Evolutionary conservation across 345 rosid species (phyloP), one percentile per base, ranked within the genome.

Genomic region (thale cress (Arabidopsis thaliana)): DNA sequence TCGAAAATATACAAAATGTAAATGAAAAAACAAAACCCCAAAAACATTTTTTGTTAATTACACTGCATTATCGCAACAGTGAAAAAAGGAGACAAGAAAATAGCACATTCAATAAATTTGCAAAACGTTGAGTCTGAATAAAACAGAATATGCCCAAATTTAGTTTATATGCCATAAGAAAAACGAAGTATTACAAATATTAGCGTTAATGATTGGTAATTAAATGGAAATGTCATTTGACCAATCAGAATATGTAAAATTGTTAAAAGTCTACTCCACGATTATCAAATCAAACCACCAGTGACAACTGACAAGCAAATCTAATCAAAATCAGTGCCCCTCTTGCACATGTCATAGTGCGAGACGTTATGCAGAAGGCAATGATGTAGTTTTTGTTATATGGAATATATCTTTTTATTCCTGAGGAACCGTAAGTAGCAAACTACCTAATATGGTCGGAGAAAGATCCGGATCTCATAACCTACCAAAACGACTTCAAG

Each of bases 401-500:
- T 3, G 32, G 34, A 22, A 12, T 22, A 36, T 30, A 0, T 6
- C 3, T n/a, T 53, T 38, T 4, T 12, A 8, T 36, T 12, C 20
- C 7, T 2, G 13, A 36, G 46, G 59, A 66, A 8, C 6, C 62
- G 30, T n/a, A 53, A 53, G 20, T n/a, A 55, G 51, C 62, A 68
- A 68, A 68, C 52, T 3, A 30, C 63, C 30, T 28, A 41, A 28
- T 28, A 8, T 68, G 36, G n/a, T 8, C 33, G 41, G 75, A 69
- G 65, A 50, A 77, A 70, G 80, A 83, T 79, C 82, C 61, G 71
- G 84, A 79, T 85, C 87, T 61, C 36, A 60, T 75, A 67, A 38
- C 74, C 81, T 51, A 45, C 65, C 46, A 58, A 38, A 42, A 32
- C 48, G 8, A 5, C 14, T 80, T 67, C 10, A 48, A 52, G 25